Evolutionary conservation across 306 rosid genomes (phyloP).

Genomic region (Prunus davidiana): DNA sequence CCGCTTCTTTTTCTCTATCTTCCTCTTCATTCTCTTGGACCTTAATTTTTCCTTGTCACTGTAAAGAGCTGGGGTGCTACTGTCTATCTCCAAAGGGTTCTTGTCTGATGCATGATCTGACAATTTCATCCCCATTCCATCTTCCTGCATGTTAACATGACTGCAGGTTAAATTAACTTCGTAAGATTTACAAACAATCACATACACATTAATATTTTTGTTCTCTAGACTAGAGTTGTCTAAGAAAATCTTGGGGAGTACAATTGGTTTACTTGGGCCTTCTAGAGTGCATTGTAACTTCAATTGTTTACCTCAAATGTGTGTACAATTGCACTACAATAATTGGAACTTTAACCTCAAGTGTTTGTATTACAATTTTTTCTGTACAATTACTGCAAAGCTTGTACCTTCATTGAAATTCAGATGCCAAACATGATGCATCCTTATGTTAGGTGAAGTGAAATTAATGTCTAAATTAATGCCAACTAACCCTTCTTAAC

Average conservation of each 20-base stretch:
- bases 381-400: too few species aligned
- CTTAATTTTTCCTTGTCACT: conserved; percentile 60
- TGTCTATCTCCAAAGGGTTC: conserved; percentile 66
- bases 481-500: background rate
- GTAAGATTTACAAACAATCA: background rate
- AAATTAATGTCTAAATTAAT: background rate
- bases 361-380: background rate
- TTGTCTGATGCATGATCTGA: conserved; percentile 66
- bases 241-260: background rate
- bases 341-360: background rate
- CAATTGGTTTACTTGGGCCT: background rate
- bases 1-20: conserved; percentile 31
- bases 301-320: background rate
- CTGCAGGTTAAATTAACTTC: background rate
- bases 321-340: too few species aligned
- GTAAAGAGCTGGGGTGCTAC: conserved; percentile 85
- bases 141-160: conserved; percentile 45
- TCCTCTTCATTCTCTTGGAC: conserved; percentile 53
- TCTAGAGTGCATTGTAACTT: background rate
- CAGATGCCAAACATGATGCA: too few species aligned
- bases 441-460: too few species aligned
- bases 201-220: background rate
- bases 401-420: too few species aligned
- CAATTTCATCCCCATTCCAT: conserved; percentile 47
- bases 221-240: background rate